Percentiles rank a stretch among this genome's conserved stretches.
phyloP scores from a whole-genome alignment of 78 protist species.

The Dictyostelium purpureum region DNA sequence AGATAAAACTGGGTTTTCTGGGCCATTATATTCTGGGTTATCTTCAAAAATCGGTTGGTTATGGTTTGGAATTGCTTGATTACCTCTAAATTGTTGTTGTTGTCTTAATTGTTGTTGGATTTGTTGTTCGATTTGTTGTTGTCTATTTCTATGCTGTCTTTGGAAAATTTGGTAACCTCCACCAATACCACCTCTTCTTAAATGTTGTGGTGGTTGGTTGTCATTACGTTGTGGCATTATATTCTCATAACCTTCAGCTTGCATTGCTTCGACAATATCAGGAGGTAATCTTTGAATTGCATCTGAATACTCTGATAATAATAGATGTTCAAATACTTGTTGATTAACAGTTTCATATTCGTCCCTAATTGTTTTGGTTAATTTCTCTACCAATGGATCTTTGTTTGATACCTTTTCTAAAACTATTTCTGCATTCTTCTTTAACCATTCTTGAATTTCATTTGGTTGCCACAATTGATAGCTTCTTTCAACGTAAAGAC shows the following conservation, averaged over 20 bases:
- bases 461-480: slow-evolving; percentile 40
- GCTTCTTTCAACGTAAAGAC: slow-evolving; percentile 65
- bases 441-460: slow-evolving; percentile 17
- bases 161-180: slow-evolving; percentile 48
- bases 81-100: neutral
- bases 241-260: slow-evolving; percentile 32
- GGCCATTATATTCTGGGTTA: neutral
- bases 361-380: neutral
- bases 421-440: neutral
- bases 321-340: slow-evolving; percentile 36
- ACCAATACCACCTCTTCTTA: slow-evolving; percentile 56
- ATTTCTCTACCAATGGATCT: neutral
- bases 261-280: slow-evolving; percentile 58
- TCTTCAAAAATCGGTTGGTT: slow-evolving; percentile 29
- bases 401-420: neutral
- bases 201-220: slow-evolving; percentile 26
- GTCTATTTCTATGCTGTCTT: slow-evolving; percentile 15
- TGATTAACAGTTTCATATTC: slow-evolving; percentile 44
- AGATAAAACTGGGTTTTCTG: slow-evolving; percentile 20
- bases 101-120: slow-evolving; percentile 24
- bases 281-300: slow-evolving; percentile 63
- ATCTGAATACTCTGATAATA: slow-evolving; percentile 60
- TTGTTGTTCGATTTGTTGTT: slow-evolving; percentile 4
- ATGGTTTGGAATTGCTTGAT: too few species aligned
- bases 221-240: slow-evolving; percentile 28